These are phyloP conservation scores for Oemleria cerasiformis DNA, from an alignment of 306 rosid species.

Conservation along the genomic window DNA sequence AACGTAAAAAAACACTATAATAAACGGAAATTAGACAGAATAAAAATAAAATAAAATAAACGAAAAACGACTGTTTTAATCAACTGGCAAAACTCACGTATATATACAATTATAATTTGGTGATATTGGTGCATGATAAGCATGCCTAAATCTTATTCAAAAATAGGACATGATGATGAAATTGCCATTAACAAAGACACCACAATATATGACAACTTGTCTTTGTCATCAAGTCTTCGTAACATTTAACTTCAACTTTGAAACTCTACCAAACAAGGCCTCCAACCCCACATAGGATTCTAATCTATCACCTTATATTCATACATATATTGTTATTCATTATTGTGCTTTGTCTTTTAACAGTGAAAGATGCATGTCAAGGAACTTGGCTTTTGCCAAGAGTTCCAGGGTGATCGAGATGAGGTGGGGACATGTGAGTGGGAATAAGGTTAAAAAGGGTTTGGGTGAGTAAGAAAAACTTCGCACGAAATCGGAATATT, in stretches of 20 bases:
- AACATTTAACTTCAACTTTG: slow-evolving; percentile 14
- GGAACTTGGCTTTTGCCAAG: slow-evolving; percentile 39
- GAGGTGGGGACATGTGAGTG: slow-evolving; percentile 39
- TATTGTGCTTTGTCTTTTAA: slow-evolving; percentile 33
- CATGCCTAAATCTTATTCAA: slow-evolving; percentile 41
- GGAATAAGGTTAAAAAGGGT: slow-evolving; percentile 36
- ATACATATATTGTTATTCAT: no score
- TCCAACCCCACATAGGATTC: slow-evolving; percentile 86
- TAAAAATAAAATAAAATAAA: no score
- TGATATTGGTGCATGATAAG: slow-evolving; percentile 29
- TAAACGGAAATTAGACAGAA: no score
- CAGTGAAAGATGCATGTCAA: slow-evolving; percentile 39
- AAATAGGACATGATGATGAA: not conserved
- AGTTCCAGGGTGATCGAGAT: slow-evolving; percentile 22
- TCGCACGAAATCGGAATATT: no score
- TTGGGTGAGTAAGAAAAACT: no score
- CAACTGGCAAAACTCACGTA: no score
- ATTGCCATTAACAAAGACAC: not conserved
- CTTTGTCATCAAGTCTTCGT: slow-evolving; percentile 31
- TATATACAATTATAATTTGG: not conserved
- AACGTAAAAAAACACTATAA: no score
- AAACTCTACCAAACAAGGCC: slow-evolving; percentile 35
- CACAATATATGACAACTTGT: slow-evolving; percentile 5
- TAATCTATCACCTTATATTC: slow-evolving; percentile 20
- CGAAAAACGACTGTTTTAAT: no score